Evolutionary conservation across 495 filamentous ascomycete species (phyloP).

Genomic region (Trichoderma orchidacearum): DNA sequence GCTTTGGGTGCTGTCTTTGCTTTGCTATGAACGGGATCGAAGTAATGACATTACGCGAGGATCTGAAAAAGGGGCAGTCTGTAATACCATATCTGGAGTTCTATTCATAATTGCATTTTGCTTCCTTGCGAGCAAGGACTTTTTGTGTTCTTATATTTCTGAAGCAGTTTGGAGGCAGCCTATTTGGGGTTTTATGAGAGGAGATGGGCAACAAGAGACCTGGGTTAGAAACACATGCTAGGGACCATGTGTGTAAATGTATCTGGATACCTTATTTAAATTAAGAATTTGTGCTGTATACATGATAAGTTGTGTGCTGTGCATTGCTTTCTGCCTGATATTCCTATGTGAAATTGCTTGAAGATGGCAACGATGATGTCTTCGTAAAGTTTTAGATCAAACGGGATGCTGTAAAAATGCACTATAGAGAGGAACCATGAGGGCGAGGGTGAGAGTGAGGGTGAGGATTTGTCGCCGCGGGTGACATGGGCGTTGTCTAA

Average conservation of each 20-base stretch:
- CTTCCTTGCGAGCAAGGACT: neutral
- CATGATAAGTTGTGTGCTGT: neutral
- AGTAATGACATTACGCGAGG: neutral
- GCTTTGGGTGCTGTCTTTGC: neutral
- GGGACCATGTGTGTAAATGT: constrained; percentile 1
- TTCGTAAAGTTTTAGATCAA: no score
- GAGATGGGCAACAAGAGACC: neutral
- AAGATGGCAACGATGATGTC: no score
- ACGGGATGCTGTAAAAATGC: no score
- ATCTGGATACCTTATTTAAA: constrained; percentile 1
- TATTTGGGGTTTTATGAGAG: neutral
- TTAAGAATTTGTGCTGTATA: neutral
- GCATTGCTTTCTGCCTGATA: no score
- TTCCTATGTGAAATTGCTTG: no score
- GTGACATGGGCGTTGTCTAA: no score
- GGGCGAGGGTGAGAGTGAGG: no score
- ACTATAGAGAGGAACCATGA: no score
- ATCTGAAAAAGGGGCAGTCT: neutral
- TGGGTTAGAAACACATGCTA: neutral
- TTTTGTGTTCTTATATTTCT: neutral
- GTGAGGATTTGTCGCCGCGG: no score
- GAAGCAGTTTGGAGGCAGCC: neutral
- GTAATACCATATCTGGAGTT: neutral
- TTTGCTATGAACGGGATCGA: neutral
- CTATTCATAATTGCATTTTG: neutral